A percentile compares a stretch with the other conserved stretches of the same genome.
Evolutionary conservation across 371 early-diverging fungal species (phyloP).

Genomic region (Mortierella sp.): DNA sequence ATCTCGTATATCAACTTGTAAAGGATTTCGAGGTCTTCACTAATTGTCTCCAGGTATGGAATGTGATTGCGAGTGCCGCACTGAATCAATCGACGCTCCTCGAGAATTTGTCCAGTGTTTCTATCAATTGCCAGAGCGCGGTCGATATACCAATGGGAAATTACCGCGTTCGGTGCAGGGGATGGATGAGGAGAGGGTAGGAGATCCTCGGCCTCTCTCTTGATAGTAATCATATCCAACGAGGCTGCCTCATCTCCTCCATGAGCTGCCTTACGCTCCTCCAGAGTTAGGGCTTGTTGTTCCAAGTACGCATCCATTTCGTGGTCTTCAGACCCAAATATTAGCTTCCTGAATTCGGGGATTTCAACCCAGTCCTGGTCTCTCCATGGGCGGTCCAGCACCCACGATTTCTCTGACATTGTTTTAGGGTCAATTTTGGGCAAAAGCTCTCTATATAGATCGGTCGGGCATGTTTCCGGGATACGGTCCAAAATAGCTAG

Average conservation of each 20-base stretch:
- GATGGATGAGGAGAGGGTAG: constrained; percentile 52
- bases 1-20: constrained; percentile 69
- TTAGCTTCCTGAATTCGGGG: constrained; percentile 59
- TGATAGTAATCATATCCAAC: constrained; percentile 40
- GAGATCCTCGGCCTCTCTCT: constrained; percentile 50
- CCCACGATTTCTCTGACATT: constrained; percentile 30
- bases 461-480: constrained; percentile 71
- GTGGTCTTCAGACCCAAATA: constrained; percentile 56
- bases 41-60: constrained; percentile 59
- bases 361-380: constrained; percentile 57
- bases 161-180: constrained; percentile 59
- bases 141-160: constrained; percentile 73
- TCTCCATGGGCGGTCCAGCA: constrained; percentile 41
- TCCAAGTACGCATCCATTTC: constrained; percentile 48
- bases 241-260: constrained; percentile 47
- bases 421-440: constrained; percentile 53
- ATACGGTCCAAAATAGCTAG: constrained; percentile 73
- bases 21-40: constrained; percentile 69
- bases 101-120: constrained; percentile 63
- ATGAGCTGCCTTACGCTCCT: constrained; percentile 50
- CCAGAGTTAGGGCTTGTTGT: constrained; percentile 37
- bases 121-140: constrained; percentile 69
- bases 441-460: constrained; percentile 61
- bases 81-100: constrained; percentile 69
- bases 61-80: constrained; percentile 68